Conservation (phyloP, 192 early-diverging fungal species). For the Dispira simplex region DNA sequence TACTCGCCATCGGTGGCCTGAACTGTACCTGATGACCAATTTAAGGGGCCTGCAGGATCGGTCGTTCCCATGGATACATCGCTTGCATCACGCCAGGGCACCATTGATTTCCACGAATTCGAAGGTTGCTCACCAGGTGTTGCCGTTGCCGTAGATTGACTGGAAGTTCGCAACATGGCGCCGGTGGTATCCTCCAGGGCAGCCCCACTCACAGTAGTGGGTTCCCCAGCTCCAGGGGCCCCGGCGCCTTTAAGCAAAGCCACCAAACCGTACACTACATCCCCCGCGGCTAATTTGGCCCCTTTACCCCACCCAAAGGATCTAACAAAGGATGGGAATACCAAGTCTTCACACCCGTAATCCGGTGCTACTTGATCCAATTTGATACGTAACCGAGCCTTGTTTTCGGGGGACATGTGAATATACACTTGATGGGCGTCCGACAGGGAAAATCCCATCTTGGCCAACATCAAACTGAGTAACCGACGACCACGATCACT, state of each 20-base stretch:
- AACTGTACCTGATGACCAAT: too few species aligned
- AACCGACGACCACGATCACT: constrained; percentile 61
- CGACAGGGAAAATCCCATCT: constrained; percentile 79
- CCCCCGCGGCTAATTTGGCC: constrained; percentile 49
- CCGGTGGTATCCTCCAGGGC: neutral
- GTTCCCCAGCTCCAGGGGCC: neutral
- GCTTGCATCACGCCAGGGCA: constrained; percentile 3
- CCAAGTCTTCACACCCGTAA: constrained; percentile 65
- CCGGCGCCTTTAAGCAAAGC: constrained; percentile 53
- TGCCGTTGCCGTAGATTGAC: neutral
- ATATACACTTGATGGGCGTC: constrained; percentile 61
- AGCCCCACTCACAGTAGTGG: neutral
- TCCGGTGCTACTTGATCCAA: constrained; percentile 59
- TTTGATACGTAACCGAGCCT: constrained; percentile 41
- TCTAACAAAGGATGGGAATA: constrained; percentile 63
- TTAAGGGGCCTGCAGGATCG: neutral
- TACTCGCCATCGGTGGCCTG: neutral
- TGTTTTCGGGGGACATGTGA: constrained; percentile 64
- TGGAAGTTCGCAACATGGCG: neutral
- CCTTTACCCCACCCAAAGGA: constrained; percentile 51
- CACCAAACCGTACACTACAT: constrained; percentile 64
- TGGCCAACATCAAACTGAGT: constrained; percentile 69
- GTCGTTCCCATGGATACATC: neutral
- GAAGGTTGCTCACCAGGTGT: neutral
- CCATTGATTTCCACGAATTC: neutral